Evolutionary conservation across 768 basidiomycete species (phyloP), one percentile per base, ranked within the genome.

Genomic region (Trametes punicea): DNA sequence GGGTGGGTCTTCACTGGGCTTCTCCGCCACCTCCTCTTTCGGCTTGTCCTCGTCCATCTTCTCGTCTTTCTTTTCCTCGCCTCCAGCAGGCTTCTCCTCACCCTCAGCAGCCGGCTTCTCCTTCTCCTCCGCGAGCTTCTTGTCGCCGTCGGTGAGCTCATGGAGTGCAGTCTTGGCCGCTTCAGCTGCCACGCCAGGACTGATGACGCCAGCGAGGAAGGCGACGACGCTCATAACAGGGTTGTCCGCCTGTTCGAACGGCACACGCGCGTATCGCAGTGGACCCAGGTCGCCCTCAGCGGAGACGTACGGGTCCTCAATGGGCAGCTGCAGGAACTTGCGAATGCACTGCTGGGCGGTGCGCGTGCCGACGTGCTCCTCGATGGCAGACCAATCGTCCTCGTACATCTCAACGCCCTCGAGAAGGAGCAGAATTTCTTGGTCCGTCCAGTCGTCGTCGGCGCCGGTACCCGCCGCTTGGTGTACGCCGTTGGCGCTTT

Each of bases 171-270:
- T 85, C 69, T 93, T 93, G 6, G 97, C 97, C 1, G 95, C 96
- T 57, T 93, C 93, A 0, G 93, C 90, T 3, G 95, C 96, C 4
- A 97, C 88, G 0, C 87, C 86, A 0, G 93, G 93, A 9, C 84
- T 85, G 6, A 98, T 88, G 9, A 95, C 93, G 6, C 92, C 90
- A 7, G 97, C 93, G 21, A 99, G 77, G 75, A 98, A 98, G 2
- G 97, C 93, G 18, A 98, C 95, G 21, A 98, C 97, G 69, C 90
- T 93, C 93, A 99, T 93, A 16, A 99, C 93, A 0, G 97, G 97
- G 67, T 98, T 98, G 66, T 99, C 97, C 4, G 90, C 84, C 69
- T 93, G 90, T 64, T 93, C 89, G 68, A 98, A 97, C 0, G 96
- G 96, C 51, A 97, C 79, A 15, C 88, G 74, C 0, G 85, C 84